A percentile compares a stretch with the other conserved stretches of the same genome.
These are phyloP conservation scores for Russula ochroleuca DNA, from an alignment of 768 basidiomycete genomes.

Conservation along the genomic window DNA sequence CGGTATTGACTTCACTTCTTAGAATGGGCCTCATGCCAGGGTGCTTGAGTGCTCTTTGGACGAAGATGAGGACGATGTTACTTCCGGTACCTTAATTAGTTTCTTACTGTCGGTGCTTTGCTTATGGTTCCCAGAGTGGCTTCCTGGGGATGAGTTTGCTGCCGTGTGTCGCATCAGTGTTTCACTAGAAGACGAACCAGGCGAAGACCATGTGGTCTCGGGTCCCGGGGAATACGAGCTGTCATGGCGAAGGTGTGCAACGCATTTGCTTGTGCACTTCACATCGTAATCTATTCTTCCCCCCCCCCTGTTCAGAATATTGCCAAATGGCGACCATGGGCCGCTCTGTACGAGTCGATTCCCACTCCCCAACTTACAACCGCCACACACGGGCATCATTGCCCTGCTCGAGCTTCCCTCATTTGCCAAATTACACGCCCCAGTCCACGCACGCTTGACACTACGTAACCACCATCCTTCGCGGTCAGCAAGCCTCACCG, in stretches of 20 bases:
- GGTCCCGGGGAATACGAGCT: constrained; percentile 59
- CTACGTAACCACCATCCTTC: constrained; percentile 62
- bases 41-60: constrained; percentile 54
- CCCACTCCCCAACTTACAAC: constrained; percentile 56
- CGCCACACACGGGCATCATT: constrained; percentile 58
- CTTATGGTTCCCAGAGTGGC: constrained; percentile 45
- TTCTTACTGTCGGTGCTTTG: neutral
- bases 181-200: constrained; percentile 40
- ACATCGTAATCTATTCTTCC: neutral
- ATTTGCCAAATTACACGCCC: constrained; percentile 57
- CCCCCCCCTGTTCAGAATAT: constrained; percentile 38
- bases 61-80: constrained; percentile 39
- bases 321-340: constrained; percentile 43
- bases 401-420: constrained; percentile 64
- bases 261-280: constrained; percentile 13
- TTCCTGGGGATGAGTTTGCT: constrained; percentile 61
- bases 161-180: constrained; percentile 52
- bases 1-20: neutral
- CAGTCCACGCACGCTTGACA: constrained; percentile 50
- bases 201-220: constrained; percentile 35
- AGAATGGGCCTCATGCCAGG: constrained; percentile 46
- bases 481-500: constrained; percentile 62
- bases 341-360: constrained; percentile 47
- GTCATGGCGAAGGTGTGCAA: constrained; percentile 57
- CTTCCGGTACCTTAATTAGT: constrained; percentile 38